phyloP scores from a whole-genome alignment of 164 flowering plant species.

The Annona squamosa region DNA sequence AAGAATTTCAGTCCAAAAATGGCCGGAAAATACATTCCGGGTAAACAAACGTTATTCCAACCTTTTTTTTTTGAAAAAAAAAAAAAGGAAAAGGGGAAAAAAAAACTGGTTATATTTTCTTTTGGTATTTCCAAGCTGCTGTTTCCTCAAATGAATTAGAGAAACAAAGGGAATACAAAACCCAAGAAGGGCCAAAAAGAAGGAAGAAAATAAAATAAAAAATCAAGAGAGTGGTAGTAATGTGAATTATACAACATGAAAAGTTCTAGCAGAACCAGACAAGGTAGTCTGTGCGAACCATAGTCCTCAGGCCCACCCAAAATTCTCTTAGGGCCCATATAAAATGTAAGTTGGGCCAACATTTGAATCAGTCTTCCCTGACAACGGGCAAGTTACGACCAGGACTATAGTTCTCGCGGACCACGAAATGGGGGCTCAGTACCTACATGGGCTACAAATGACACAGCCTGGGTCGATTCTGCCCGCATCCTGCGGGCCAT shows the following conservation, averaged over 20 bases:
- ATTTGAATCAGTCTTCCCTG: not conserved
- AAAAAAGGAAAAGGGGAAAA: not conserved
- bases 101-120: not conserved
- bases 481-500: not conserved
- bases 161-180: not conserved
- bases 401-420: not conserved
- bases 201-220: not conserved
- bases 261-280: not conserved
- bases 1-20: slow-evolving; percentile 5
- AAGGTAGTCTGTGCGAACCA: not conserved
- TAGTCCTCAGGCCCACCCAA: not conserved
- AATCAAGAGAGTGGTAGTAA: slow-evolving; percentile 1
- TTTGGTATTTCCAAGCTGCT: slow-evolving; percentile 14
- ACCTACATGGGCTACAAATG: not conserved
- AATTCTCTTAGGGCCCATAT: not conserved
- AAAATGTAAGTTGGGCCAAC: not conserved
- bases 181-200: not conserved
- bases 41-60: slow-evolving; percentile 5
- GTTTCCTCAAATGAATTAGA: slow-evolving; percentile 5
- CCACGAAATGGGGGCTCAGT: not conserved
- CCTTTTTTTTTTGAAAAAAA: not conserved
- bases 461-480: not conserved
- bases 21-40: slow-evolving; percentile 10
- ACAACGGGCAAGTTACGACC: not conserved
- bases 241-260: slow-evolving; percentile 5